Conservation (phyloP, 2,329 filamentous ascomycete species). For the Dactylellina sp. region DNA sequence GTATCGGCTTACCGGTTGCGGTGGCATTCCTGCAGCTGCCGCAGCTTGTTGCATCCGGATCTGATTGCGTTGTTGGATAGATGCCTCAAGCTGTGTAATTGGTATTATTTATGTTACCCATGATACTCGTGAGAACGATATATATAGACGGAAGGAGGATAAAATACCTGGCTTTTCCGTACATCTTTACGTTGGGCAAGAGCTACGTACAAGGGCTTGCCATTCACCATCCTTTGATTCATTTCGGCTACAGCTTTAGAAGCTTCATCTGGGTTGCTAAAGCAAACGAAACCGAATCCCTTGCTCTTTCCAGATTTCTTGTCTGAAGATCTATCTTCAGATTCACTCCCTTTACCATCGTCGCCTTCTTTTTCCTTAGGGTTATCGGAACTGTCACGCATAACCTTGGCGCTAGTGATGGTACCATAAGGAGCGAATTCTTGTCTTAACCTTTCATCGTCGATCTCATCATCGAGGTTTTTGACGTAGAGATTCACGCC, state of each 20-base stretch:
- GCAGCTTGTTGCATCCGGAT: conserved; percentile 98
- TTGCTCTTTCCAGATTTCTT: conserved; percentile 95
- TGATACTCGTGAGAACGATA: too few relatives aligned
- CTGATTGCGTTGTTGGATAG: conserved; percentile 98
- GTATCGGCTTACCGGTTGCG: conserved; percentile 47
- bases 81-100: conserved; percentile 79
- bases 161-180: conserved; percentile 82
- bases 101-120: too few relatives aligned
- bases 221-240: conserved; percentile 99
- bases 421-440: conserved; percentile 91
- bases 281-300: conserved; percentile 99
- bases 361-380: conserved; percentile 68
- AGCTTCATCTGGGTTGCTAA: conserved; percentile 98
- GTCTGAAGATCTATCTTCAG: conserved; percentile 68
- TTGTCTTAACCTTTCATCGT: conserved; percentile 96
- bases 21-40: conserved; percentile 83
- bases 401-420: conserved; percentile 99
- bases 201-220: conserved; percentile 97
- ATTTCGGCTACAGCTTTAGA: conserved; percentile 99
- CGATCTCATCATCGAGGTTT: conserved; percentile 96
- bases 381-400: conserved; percentile 80
- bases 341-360: conserved; percentile 67
- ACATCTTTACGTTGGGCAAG: conserved; percentile 99
- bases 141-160: neutral
- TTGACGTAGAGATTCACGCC: conserved; percentile 99